Evolutionary conservation across 83 land plant genomes (phyloP).

Genomic region (Picea mariana): DNA sequence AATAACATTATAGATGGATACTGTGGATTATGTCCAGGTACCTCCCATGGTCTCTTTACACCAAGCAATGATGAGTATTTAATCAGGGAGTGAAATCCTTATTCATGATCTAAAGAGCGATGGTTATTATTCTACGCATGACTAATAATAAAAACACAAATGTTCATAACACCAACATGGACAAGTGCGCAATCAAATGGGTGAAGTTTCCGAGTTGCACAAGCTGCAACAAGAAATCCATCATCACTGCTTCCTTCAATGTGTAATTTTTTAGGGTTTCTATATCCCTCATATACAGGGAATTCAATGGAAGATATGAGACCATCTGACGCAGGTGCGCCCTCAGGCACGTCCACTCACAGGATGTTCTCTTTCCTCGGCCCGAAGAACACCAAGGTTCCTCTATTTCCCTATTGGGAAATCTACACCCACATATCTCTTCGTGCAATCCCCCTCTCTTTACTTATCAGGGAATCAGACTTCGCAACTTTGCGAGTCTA

Average conservation of each 20-base stretch:
- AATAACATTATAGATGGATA: constrained; percentile 88
- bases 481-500: too few relatives aligned
- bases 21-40: constrained; percentile 35
- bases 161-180: constrained; percentile 99
- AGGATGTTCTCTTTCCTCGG: too few relatives aligned
- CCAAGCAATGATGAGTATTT: constrained; percentile 95
- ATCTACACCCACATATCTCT: too few relatives aligned
- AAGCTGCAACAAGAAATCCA: constrained; percentile 92
- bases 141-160: constrained; percentile 96
- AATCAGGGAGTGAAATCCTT: constrained; percentile 83
- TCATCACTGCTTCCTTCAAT: constrained; percentile 99
- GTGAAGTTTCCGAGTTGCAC: constrained; percentile 97
- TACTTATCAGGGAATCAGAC: too few relatives aligned
- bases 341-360: too few relatives aligned
- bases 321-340: too few relatives aligned
- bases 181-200: constrained; percentile 95
- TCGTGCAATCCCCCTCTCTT: too few relatives aligned
- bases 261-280: constrained; percentile 67
- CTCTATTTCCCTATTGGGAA: too few relatives aligned
- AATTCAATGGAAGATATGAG: constrained; percentile 83
- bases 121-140: not conserved
- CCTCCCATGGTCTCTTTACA: constrained; percentile 90
- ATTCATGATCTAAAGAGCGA: constrained; percentile 55
- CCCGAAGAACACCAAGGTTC: too few relatives aligned
- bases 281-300: constrained; percentile 77